Conservation (phyloP, 2,329 filamentous ascomycete species). For the Neopestalotiopsis clavispora region DNA sequence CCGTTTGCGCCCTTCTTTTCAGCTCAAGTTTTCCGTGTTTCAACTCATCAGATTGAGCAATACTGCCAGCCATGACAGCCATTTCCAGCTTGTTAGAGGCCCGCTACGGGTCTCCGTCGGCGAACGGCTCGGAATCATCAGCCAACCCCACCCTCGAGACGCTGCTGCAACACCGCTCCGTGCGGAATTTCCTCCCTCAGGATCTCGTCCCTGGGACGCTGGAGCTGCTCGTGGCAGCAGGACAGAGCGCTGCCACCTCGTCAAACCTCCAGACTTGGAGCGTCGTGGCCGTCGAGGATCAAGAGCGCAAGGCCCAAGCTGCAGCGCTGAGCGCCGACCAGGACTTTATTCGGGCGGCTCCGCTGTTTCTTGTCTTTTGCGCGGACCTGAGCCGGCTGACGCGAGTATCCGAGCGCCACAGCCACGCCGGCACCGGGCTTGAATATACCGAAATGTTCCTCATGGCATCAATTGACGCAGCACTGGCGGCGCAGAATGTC, state of each 20-base stretch:
- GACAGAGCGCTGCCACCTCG: conserved; percentile 39
- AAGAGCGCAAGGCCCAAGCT: conserved; percentile 30
- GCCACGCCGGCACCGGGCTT: conserved; percentile 28
- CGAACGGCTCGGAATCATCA: neutral
- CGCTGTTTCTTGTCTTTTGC: conserved; percentile 38
- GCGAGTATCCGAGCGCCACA: conserved; percentile 27
- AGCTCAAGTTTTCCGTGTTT: neutral
- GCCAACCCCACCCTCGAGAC: conserved; percentile 28
- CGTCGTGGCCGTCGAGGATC: conserved; percentile 33
- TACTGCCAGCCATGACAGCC: conserved; percentile 20
- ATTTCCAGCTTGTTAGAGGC: conserved; percentile 25
- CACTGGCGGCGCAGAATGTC: conserved; percentile 37
- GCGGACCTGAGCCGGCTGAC: conserved; percentile 37
- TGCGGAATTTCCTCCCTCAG: conserved; percentile 32
- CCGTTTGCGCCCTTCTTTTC: neutral
- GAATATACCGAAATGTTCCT: conserved; percentile 38
- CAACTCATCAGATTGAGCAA: neutral
- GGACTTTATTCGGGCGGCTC: conserved; percentile 36
- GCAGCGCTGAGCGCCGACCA: conserved; percentile 35
- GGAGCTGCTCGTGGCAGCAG: conserved; percentile 36
- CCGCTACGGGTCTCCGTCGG: conserved; percentile 23
- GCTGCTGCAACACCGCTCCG: conserved; percentile 35
- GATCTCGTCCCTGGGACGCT: conserved; percentile 29
- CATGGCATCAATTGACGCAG: conserved; percentile 37
- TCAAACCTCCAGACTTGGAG: conserved; percentile 41